Conservation (phyloP, 176 grass and related monocot genomes). For the Bonia amplexicaulis region DNA sequence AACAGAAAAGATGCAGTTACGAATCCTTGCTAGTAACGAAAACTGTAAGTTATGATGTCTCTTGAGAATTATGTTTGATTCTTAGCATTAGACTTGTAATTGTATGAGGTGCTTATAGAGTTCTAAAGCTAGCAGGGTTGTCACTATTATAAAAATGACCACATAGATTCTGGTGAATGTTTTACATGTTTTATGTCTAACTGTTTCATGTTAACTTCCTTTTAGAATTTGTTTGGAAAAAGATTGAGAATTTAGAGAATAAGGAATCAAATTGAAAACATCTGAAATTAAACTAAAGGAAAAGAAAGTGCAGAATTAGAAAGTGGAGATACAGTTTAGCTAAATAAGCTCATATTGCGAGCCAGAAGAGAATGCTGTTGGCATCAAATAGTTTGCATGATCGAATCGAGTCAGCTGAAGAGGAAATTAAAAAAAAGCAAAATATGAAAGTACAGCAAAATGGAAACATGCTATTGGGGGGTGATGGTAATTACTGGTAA, state of each 20-base stretch:
- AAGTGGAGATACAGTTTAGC: not conserved
- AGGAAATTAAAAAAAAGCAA: not conserved
- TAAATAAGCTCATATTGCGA: not conserved
- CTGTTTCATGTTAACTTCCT: not conserved
- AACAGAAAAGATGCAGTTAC: slow-evolving; percentile 79
- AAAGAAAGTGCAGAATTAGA: not conserved
- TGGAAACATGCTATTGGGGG: not conserved
- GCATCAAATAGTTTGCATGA: not conserved
- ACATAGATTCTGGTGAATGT: not conserved
- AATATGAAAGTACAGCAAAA: slow-evolving; percentile 4
- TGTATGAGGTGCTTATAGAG: not conserved
- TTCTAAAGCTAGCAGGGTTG: not conserved
- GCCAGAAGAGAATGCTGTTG: slow-evolving; percentile 6
- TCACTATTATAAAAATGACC: not conserved
- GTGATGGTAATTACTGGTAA: not conserved
- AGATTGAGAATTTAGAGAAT: not conserved
- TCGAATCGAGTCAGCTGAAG: not conserved
- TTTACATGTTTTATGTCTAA: not conserved
- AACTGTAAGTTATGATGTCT: slow-evolving; percentile 56
- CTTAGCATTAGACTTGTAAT: not conserved
- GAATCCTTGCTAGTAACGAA: slow-evolving; percentile 57
- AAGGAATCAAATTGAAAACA: not conserved
- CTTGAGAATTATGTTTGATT: slow-evolving; percentile 7
- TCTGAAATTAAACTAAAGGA: not conserved
- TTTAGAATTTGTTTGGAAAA: slow-evolving; percentile 13